Evolutionary conservation across 2,329 filamentous ascomycete genomes (phyloP), one percentile per base, ranked within the genome.

Genomic region (Beauveria bassiana): DNA sequence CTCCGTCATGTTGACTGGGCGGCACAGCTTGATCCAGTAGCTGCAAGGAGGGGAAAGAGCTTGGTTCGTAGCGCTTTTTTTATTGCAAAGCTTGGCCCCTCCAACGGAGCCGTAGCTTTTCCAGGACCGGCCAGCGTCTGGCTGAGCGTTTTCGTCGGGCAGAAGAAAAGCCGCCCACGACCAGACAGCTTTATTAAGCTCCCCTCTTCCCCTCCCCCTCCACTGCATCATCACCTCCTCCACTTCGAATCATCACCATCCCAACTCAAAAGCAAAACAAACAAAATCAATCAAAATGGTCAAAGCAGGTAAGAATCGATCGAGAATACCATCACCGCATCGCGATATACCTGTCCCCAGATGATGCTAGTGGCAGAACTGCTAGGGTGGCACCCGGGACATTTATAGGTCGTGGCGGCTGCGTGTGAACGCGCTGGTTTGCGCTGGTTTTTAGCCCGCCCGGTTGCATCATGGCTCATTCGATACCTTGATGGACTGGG

Each of bases 211-310:
- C 55, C 61, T 62, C 53, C 52, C 38, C 52, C 45, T 55, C 59
- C 40, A 59, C 59, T 50, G 58, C 61, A 64, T 61, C 59, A 47
- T 61, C 60, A 58, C 46, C 16, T 66, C 34, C 46, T 55, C 55
- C 40, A 62, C 58, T 54, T 62, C 61, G 54, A 66, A 62, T 64
- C 64, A 63, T 40, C 50, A 64, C 42, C 56, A 63, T 59, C 49
- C 68, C 69, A 64, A 61, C 55, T 61, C 66, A 69, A 68, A 63
- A 64, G 56, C 54, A 62, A 73, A 70, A 40, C 71, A 68, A 72
- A 78, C 71, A 68, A 72, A 78, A 81, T 69, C 79, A 81, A 79
- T 81, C 89, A 96, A 87, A 87, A 97, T 97, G 93, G 93, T 97
- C 84, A 97, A 96, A 86, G 93, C 93, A 81, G 91, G 91, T 96